phyloP scores from a whole-genome alignment of 2,329 filamentous ascomycete genomes.

The Cercospora sojina region DNA sequence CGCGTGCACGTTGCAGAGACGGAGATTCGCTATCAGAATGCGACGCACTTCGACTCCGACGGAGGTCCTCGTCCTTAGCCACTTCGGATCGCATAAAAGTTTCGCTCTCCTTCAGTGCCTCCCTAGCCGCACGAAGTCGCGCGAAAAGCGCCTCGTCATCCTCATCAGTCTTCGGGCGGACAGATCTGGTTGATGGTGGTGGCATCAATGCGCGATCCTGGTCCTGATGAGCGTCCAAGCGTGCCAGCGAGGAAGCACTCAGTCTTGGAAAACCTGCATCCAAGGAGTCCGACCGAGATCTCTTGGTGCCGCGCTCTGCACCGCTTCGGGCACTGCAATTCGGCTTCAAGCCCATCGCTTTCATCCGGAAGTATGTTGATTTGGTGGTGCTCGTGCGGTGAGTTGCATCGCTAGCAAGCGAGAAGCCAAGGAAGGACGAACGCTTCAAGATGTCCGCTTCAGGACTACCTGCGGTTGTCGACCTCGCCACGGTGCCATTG shows the following conservation, averaged over 20 bases:
- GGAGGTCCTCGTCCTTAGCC: conserved; percentile 25
- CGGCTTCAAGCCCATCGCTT: conserved; percentile 50
- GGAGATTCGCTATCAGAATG: conserved; percentile 34
- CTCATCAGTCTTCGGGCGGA: conserved; percentile 26
- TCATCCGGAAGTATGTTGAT: conserved; percentile 53
- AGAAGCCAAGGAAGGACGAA: conserved; percentile 37
- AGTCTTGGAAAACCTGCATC: conserved; percentile 14
- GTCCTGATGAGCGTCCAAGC: conserved; percentile 10
- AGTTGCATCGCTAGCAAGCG: conserved; percentile 29
- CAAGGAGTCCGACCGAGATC: conserved; percentile 25
- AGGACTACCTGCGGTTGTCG: conserved; percentile 13
- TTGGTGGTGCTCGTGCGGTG: conserved; percentile 44
- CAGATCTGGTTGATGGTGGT: conserved; percentile 20
- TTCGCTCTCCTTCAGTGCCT: conserved; percentile 30
- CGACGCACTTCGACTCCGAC: conserved; percentile 29
- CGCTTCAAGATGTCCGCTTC: conserved; percentile 29
- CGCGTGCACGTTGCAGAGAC: conserved; percentile 35
- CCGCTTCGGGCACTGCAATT: conserved; percentile 33
- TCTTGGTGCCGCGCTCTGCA: conserved; percentile 28
- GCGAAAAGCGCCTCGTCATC: conserved; percentile 40
- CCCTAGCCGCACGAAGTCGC: conserved; percentile 35
- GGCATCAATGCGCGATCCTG: conserved; percentile 20
- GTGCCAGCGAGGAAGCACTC: conserved; percentile 12
- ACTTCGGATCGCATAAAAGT: conserved; percentile 22
- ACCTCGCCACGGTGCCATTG: conserved; percentile 26